A percentile compares a stretch with the other conserved stretches of the same genome.
phyloP scores from a whole-genome alignment of 1,284 basidiomycete species.

The Somion occarium region DNA sequence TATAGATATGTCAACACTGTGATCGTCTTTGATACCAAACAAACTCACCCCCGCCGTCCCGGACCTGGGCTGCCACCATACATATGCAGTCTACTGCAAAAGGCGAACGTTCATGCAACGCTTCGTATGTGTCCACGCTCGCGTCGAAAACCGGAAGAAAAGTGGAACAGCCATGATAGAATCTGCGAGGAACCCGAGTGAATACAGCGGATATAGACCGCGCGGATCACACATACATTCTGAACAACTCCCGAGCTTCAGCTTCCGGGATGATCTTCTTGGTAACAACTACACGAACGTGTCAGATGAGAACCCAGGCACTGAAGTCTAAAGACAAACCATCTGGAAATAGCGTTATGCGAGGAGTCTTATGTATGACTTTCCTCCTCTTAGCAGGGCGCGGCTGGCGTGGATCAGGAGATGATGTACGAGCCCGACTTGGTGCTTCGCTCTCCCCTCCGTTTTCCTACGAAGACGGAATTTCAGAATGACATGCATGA shows the following conservation, averaged over 20 bases:
- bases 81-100: slow-evolving; percentile 85
- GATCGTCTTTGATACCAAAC: not conserved
- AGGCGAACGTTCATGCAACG: slow-evolving; percentile 74
- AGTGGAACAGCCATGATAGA: slow-evolving; percentile 84
- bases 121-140: slow-evolving; percentile 74
- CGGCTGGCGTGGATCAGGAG: slow-evolving; percentile 53
- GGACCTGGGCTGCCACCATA: slow-evolving; percentile 83
- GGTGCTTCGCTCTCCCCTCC: slow-evolving; percentile 70
- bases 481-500: slow-evolving; percentile 6
- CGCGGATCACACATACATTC: slow-evolving; percentile 50
- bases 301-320: slow-evolving; percentile 13
- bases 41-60: slow-evolving; percentile 76
- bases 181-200: slow-evolving; percentile 38
- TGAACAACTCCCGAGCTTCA: slow-evolving; percentile 81
- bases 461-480: slow-evolving; percentile 44
- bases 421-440: slow-evolving; percentile 67
- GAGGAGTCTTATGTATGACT: slow-evolving; percentile 50
- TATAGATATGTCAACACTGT: slow-evolving; percentile 18
- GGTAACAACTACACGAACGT: slow-evolving; percentile 59
- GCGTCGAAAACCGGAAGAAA: slow-evolving; percentile 86
- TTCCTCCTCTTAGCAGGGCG: slow-evolving; percentile 71
- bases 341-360: slow-evolving; percentile 59
- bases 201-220: not conserved
- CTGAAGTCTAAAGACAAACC: slow-evolving; percentile 37
- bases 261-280: slow-evolving; percentile 74